phyloP scores from a whole-genome alignment of 495 filamentous ascomycete species.

The Xylaria curta region DNA sequence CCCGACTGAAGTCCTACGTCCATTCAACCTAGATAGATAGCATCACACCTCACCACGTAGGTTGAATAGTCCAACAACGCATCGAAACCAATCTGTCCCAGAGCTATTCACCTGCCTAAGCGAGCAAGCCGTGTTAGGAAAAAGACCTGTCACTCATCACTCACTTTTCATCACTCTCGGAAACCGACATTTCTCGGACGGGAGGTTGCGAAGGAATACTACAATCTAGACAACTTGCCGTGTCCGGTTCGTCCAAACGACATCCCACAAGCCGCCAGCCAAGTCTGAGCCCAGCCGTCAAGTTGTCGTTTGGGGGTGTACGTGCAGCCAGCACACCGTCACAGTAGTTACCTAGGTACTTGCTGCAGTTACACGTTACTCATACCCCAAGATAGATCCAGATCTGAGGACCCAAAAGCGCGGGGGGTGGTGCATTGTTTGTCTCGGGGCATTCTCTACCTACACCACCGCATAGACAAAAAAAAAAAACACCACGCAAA shows the following conservation, averaged over 20 bases:
- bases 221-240: background rate
- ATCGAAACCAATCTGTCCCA: background rate
- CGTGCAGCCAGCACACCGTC: slow-evolving; percentile 6
- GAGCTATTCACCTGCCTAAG: slow-evolving; percentile 12
- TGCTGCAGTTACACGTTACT: slow-evolving; percentile 20
- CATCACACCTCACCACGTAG: background rate
- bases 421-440: slow-evolving; percentile 26
- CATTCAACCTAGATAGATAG: background rate
- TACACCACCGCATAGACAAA: slow-evolving; percentile 6
- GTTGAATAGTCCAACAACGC: background rate
- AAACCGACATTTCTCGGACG: slow-evolving; percentile 19
- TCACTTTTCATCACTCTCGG: slow-evolving; percentile 9
- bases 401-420: slow-evolving; percentile 23
- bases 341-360: slow-evolving; percentile 11
- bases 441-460: slow-evolving; percentile 16
- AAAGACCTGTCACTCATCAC: slow-evolving; percentile 14
- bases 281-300: background rate
- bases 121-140: slow-evolving; percentile 9
- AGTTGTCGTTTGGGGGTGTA: background rate
- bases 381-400: slow-evolving; percentile 21
- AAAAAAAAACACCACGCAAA: slow-evolving; percentile 18
- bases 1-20: background rate
- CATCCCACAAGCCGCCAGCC: slow-evolving; percentile 5
- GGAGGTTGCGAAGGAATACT: background rate
- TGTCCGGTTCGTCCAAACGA: slow-evolving; percentile 18